Evolutionary conservation across 768 basidiomycete species (phyloP).

Genomic region (Asterophora parasitica): DNA sequence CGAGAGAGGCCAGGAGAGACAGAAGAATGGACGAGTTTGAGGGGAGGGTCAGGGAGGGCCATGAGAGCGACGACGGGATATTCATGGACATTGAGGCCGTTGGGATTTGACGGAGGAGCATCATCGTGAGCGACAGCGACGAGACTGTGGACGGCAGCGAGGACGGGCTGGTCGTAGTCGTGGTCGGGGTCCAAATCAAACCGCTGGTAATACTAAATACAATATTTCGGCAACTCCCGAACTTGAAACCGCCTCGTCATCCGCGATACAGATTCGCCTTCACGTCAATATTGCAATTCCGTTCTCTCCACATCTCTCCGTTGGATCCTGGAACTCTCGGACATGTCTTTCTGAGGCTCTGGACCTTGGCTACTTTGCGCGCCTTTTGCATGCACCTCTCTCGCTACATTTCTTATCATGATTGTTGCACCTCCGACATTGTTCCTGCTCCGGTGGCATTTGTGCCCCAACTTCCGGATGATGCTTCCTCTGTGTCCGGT

Average conservation of each 20-base stretch:
- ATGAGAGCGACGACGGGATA: slow-evolving; percentile 13
- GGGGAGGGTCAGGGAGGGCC: slow-evolving; percentile 16
- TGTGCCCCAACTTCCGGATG: neutral
- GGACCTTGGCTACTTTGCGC: neutral
- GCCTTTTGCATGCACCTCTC: neutral
- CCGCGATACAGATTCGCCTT: neutral
- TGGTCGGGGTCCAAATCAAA: slow-evolving; percentile 9
- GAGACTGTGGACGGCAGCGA: slow-evolving; percentile 17
- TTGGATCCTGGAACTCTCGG: no score
- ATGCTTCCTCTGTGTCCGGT: neutral
- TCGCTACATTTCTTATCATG: neutral
- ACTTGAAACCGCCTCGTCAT: slow-evolving; percentile 4
- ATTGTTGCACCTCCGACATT: neutral
- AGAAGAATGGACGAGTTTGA: slow-evolving; percentile 23
- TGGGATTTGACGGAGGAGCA: slow-evolving; percentile 21
- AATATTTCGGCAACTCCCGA: slow-evolving; percentile 16
- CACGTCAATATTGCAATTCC: no score
- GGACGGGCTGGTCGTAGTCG: slow-evolving; percentile 19
- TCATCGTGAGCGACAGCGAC: slow-evolving; percentile 18
- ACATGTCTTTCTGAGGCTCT: neutral
- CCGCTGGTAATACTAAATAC: slow-evolving; percentile 14
- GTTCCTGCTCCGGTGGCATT: neutral
- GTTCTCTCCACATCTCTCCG: no score
- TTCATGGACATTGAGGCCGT: slow-evolving; percentile 17
- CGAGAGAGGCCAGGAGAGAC: slow-evolving; percentile 23